These are phyloP conservation scores for Aspergillus haitiensis DNA, from an alignment of 495 filamentous ascomycete genomes.

Conservation along the genomic window DNA sequence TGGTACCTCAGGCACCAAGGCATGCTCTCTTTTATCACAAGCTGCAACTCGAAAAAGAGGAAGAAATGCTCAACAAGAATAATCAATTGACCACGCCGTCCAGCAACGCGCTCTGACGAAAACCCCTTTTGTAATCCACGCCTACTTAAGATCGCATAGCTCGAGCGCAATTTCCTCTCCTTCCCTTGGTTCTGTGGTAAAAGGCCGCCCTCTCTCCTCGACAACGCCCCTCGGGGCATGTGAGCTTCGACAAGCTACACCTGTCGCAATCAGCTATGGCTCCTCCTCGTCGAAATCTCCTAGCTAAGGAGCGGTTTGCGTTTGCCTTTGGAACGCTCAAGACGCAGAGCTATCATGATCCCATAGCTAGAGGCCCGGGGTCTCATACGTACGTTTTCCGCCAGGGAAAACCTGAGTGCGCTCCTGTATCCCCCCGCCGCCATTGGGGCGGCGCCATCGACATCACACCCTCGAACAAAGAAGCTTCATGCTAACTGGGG, in stretches of 20 bases:
- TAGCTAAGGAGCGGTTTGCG: constrained; percentile 64
- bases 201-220: neutral
- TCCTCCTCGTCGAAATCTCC: constrained; percentile 53
- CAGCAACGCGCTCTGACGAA: too few relatives aligned
- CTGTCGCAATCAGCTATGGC: constrained; percentile 45
- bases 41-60: constrained; percentile 6
- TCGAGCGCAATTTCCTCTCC: neutral
- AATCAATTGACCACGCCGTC: neutral
- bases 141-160: neutral
- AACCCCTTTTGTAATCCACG: neutral
- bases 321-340: constrained; percentile 56
- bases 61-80: too few relatives aligned
- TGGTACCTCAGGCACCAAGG: constrained; percentile 29
- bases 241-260: constrained; percentile 21
- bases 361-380: constrained; percentile 49
- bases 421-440: neutral
- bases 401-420: neutral
- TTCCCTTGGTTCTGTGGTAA: neutral
- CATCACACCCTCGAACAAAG: neutral
- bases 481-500: constrained; percentile 20
- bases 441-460: too few relatives aligned
- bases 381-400: constrained; percentile 51
- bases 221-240: constrained; percentile 23
- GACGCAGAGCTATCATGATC: constrained; percentile 64
- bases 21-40: constrained; percentile 1